Percentiles rank a stretch among this genome's conserved stretches.
Evolutionary conservation across 2,329 filamentous ascomycete genomes (phyloP).

Genomic region (Aspergillus sp.): DNA sequence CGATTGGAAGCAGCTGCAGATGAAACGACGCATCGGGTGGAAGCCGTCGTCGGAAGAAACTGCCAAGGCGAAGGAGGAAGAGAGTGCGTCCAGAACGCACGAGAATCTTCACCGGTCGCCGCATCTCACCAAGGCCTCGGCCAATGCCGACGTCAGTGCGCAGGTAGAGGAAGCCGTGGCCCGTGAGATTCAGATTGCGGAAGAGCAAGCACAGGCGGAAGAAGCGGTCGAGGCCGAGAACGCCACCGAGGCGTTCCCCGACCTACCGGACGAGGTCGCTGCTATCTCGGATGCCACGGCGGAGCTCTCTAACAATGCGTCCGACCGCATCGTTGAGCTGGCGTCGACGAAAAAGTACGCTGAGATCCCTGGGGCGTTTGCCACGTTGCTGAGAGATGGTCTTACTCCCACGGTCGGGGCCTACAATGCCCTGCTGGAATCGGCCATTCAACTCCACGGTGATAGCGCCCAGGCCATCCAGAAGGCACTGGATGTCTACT

Average conservation of each 20-base stretch:
- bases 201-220: constrained; percentile 49
- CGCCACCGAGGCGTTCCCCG: constrained; percentile 27
- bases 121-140: constrained; percentile 57
- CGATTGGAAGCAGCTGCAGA: constrained; percentile 91
- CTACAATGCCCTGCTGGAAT: constrained; percentile 88
- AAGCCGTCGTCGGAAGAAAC: constrained; percentile 56
- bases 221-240: constrained; percentile 32
- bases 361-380: constrained; percentile 88
- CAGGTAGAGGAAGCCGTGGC: constrained; percentile 84
- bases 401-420: constrained; percentile 77
- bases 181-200: constrained; percentile 68
- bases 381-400: constrained; percentile 80
- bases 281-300: constrained; percentile 51
- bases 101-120: constrained; percentile 48
- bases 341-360: constrained; percentile 71
- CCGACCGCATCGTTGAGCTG: constrained; percentile 74
- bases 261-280: constrained; percentile 33
- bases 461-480: constrained; percentile 81
- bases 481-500: constrained; percentile 91
- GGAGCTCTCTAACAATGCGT: constrained; percentile 68
- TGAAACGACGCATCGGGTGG: constrained; percentile 86
- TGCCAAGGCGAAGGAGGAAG: constrained; percentile 24
- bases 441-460: constrained; percentile 77
- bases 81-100: constrained; percentile 50
- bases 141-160: constrained; percentile 58